Base-by-base conservation (phyloP, 2,329 filamentous ascomycete genomes). In the Orbilia javanica region DNA sequence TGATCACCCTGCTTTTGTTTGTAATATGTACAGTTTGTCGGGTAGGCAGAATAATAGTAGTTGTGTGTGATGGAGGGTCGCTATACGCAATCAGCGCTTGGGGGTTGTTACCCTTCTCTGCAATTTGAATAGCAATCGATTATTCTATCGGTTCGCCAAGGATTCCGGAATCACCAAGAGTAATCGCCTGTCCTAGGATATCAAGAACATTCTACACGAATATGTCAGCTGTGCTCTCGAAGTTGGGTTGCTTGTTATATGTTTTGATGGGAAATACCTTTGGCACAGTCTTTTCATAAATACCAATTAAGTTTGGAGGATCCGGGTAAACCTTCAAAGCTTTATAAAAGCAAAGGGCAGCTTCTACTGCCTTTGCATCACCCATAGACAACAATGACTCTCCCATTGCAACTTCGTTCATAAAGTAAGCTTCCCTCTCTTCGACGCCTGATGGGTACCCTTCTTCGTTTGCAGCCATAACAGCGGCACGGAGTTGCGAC, bases 281-380 rank as follows among this genome's bases (percentile, higher is more conserved):
- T 82, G 95, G 92, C 53, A 98, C 94, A 34, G 96, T 98, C 89
- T 97, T 97, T 85, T 99, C 96, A 86, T 99, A 99, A 85, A 99
- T 98, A 82, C 89, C 90, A 85, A 99, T 97, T 82, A 99, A 87
- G 83, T 98, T 96, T 82, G 91, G 89, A 10, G 95, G 96, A 82
- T 93, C 92, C 64, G 96, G 96, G 86, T 99, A 99, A 82, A 99
- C 96, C 89, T 98, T 99, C 81, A 99, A 89, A 53, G 94, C 96
- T 88, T 94, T 96, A 89, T 98, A 99, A 87, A 99, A 99, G 85
- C 93, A 93, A 79, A 98, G 87, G 57, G 96, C 95, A 64, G 96
- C 93, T 81, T 97, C 94, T 75, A 97, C 85, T 46, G 81, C 80
- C 50, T 88, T 79, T 0, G 39, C 15, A 20, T 74, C 96, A 94